Evolutionary conservation across 1,284 basidiomycete species (phyloP).

Genomic region (Ustanciosporium gigantosporum): DNA sequence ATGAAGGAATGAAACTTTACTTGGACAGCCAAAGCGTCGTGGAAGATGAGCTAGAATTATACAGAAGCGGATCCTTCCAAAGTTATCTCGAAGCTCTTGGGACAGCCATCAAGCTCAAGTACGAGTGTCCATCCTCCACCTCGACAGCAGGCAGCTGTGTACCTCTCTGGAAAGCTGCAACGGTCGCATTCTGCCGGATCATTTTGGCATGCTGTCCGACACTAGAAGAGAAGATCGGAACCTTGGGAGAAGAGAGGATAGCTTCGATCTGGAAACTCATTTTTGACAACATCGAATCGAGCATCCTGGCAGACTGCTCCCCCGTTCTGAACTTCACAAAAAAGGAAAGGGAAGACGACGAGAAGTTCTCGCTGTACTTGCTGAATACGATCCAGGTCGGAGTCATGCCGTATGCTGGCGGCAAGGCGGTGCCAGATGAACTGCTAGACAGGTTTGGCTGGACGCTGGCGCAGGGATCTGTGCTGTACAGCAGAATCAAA

Average conservation of each 20-base stretch:
- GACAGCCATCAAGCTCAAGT: slow-evolving; percentile 89
- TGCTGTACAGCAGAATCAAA: slow-evolving; percentile 65
- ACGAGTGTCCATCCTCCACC: slow-evolving; percentile 75
- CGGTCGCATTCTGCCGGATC: slow-evolving; percentile 34
- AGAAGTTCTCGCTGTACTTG: slow-evolving; percentile 76
- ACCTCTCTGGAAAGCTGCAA: slow-evolving; percentile 44
- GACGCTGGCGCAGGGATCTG: slow-evolving; percentile 75
- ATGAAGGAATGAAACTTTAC: slow-evolving; percentile 72
- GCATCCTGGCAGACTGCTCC: slow-evolving; percentile 81
- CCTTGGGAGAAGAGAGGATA: slow-evolving; percentile 68
- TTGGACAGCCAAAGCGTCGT: too few species aligned
- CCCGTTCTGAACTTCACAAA: slow-evolving; percentile 63
- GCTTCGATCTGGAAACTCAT: slow-evolving; percentile 83
- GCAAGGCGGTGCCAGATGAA: slow-evolving; percentile 72
- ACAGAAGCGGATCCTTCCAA: slow-evolving; percentile 80
- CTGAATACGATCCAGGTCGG: slow-evolving; percentile 69
- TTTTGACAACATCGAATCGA: slow-evolving; percentile 79
- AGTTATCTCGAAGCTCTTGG: slow-evolving; percentile 68
- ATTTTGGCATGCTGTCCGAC: slow-evolving; percentile 17
- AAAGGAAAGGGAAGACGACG: slow-evolving; percentile 73
- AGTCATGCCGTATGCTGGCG: slow-evolving; percentile 76
- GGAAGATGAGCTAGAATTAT: slow-evolving; percentile 69
- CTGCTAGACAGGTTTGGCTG: slow-evolving; percentile 74
- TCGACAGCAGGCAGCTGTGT: slow-evolving; percentile 44
- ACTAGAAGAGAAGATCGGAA: slow-evolving; percentile 45